Conservation (phyloP, 371 early-diverging fungal species). For the Zychaea mexicana region DNA sequence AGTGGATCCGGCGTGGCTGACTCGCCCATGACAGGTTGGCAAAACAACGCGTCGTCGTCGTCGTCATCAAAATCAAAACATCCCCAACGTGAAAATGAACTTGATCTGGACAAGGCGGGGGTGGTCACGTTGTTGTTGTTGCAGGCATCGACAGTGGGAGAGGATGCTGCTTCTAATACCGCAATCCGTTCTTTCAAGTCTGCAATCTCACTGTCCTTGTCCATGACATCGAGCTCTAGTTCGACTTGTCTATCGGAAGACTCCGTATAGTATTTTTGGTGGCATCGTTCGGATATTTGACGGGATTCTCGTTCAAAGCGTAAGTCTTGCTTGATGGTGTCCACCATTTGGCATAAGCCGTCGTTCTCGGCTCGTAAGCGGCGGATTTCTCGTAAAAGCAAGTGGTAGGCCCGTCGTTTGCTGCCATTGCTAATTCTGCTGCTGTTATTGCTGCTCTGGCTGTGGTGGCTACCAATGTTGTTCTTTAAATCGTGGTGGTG, state of each 20-base stretch:
- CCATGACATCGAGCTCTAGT: conserved; percentile 32
- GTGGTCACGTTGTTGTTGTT: neutral
- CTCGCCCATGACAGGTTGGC: conserved; percentile 5
- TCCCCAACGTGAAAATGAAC: conserved; percentile 5
- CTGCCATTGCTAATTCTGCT: too few relatives aligned
- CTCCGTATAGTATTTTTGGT: conserved; percentile 36
- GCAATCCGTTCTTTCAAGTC: conserved; percentile 28
- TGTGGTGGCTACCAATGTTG: neutral
- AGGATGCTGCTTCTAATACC: conserved; percentile 15
- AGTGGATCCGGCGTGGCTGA: conserved; percentile 14
- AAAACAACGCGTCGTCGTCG: conserved; percentile 17
- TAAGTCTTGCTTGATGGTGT: conserved; percentile 39
- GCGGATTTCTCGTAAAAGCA: conserved; percentile 41
- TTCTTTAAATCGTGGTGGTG: too few relatives aligned
- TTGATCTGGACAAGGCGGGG: neutral
- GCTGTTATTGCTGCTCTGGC: neutral
- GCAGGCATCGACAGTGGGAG: neutral
- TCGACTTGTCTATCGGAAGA: conserved; percentile 25
- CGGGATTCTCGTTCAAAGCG: conserved; percentile 37
- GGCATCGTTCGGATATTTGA: conserved; percentile 36
- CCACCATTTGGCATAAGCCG: conserved; percentile 29
- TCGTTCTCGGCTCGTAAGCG: conserved; percentile 45
- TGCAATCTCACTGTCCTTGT: conserved; percentile 33
- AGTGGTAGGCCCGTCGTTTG: conserved; percentile 25
- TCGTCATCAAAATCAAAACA: conserved; percentile 18